Base-by-base conservation (phyloP, 1,284 basidiomycete species). In the Fistulina hepatica region DNA sequence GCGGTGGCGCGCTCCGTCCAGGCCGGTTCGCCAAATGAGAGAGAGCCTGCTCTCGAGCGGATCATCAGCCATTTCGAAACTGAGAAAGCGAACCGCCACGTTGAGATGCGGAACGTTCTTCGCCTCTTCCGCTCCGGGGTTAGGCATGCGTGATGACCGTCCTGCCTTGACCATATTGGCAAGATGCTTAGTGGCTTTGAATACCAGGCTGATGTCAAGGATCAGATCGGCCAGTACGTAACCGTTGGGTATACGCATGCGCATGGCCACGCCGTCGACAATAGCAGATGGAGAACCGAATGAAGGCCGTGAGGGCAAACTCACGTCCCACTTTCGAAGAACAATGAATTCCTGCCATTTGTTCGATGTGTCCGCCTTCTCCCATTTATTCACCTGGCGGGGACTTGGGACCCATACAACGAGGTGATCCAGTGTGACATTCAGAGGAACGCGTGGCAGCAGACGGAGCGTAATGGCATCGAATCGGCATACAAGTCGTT, bases 11-110 rank as follows among this genome's bases (percentile, higher is more conserved):
- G 82, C 79, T 42, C 92, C 92, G 33, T 79, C 74, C 25, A 74
- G 60, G 0, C 91, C 92, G 22, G 79, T 73, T 39, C 76, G 71
- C 71, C 78, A 89, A 24, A 91, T 84, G 10, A 86, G 64, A 34
- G 79, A 84, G 22, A 97, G 59, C 44, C 70, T 75, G 17, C 76
- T 75, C 59, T 98, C 94, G 40, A 97, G 75, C 1, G 81, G 74
- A 52, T 94, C 86, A 54, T 98, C 94, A 17, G 79, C 74, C n/a
- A 80, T 81, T 57, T 97, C 92, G 5, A 91, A 55, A 49, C 71
- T 73, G 30, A 89, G 46, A 33, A 64, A 65, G 17, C 73, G 65
- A 27, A 93, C 60, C 22, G 60, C 66, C 37, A 97, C 54, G 3
- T 61, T 61, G 28, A 95, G 52, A 32, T 67, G 64, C 0, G 91